phyloP scores from a whole-genome alignment of 257 asterid species.

The Ilex asprella region DNA sequence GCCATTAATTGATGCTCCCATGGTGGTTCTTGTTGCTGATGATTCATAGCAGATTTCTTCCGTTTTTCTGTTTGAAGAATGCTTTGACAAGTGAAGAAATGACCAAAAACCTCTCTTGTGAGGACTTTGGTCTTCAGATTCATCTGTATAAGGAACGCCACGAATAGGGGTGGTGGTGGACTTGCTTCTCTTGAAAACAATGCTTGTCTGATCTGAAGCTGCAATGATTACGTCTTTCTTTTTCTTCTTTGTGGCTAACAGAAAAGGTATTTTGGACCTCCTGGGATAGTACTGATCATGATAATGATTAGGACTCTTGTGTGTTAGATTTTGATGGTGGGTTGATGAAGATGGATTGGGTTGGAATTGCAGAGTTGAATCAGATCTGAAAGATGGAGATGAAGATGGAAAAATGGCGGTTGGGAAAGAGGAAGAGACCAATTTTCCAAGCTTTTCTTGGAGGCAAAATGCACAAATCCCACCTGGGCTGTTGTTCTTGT shows the following conservation, averaged over 20 bases:
- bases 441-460: conserved; percentile 96
- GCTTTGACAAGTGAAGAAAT: conserved; percentile 60
- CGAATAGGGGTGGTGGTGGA: conserved; percentile 61
- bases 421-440: conserved; percentile 86
- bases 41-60: conserved; percentile 19
- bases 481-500: conserved; percentile 82
- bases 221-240: conserved; percentile 35
- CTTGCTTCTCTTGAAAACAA: conserved; percentile 76
- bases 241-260: conserved; percentile 41
- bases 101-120: conserved; percentile 76
- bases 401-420: conserved; percentile 67
- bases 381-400: conserved; percentile 88
- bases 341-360: conserved; percentile 21
- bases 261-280: conserved; percentile 59
- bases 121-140: conserved; percentile 36
- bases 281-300: conserved; percentile 20
- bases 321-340: conserved; percentile 8
- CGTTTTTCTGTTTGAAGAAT: conserved; percentile 31
- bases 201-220: conserved; percentile 28
- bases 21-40: conserved; percentile 7
- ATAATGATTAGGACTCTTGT: background rate
- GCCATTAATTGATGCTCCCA: conserved; percentile 23
- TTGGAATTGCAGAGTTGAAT: conserved; percentile 6
- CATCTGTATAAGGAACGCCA: conserved; percentile 4
- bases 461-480: conserved; percentile 97